These are phyloP conservation scores for Euphorbia schlechtendalii DNA, from an alignment of 441 rosid species.

Conservation along the genomic window DNA sequence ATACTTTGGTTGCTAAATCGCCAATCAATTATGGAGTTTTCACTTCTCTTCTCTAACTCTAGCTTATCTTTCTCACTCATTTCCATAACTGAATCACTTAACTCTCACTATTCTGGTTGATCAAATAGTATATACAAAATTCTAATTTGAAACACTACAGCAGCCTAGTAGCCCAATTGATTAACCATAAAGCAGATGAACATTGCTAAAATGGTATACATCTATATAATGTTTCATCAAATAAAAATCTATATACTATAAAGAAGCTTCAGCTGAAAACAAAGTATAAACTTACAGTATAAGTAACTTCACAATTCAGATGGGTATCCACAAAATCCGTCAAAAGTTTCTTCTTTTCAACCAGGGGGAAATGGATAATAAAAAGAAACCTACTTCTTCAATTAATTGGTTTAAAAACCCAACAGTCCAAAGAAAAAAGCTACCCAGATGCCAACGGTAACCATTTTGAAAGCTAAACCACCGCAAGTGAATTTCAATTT, in stretches of 20 bases:
- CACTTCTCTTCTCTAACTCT: conserved; percentile 50
- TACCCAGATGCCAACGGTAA: conserved; percentile 16
- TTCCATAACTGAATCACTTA: conserved; percentile 42
- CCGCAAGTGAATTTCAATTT: conserved; percentile 23
- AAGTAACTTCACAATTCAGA: conserved; percentile 19
- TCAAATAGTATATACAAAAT: conserved; percentile 12
- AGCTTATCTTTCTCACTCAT: conserved; percentile 55
- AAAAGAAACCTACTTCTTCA: conserved; percentile 20
- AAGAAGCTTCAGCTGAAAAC: conserved; percentile 11
- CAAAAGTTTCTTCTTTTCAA: conserved; percentile 18
- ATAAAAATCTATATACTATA: no score
- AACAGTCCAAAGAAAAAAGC: conserved; percentile 7
- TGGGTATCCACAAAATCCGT: conserved; percentile 9
- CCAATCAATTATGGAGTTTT: conserved; percentile 51
- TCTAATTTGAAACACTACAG: conserved; percentile 20
- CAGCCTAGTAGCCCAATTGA: conserved; percentile 22
- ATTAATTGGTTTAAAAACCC: conserved; percentile 19
- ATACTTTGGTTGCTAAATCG: conserved; percentile 43
- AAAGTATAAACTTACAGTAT: conserved; percentile 18
- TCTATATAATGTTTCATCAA: no score
- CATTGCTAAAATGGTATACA: conserved; percentile 12
- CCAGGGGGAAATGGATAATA: conserved; percentile 9
- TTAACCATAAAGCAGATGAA: conserved; percentile 19
- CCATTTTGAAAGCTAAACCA: conserved; percentile 31
- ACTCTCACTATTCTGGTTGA: conserved; percentile 22